phyloP scores from a whole-genome alignment of 2,329 filamentous ascomycete genomes.

The Pseudocercospora fijiensis region DNA sequence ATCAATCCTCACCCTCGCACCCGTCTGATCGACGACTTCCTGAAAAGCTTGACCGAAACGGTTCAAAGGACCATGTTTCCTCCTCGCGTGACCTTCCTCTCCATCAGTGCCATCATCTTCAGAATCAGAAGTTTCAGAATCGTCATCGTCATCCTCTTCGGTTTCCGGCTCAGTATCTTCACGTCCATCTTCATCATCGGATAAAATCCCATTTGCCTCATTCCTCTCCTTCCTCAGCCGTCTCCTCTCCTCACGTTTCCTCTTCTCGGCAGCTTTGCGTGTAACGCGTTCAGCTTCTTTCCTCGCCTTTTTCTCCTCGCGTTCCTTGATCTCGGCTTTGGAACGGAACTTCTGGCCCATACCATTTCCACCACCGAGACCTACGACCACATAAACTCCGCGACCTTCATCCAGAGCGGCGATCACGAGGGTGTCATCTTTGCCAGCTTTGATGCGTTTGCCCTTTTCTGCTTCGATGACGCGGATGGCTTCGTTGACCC shows the following conservation, averaged over 20 bases:
- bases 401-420: constrained; percentile 84
- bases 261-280: constrained; percentile 56
- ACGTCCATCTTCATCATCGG: constrained; percentile 49
- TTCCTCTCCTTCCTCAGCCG: constrained; percentile 60
- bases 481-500: constrained; percentile 87
- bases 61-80: constrained; percentile 74
- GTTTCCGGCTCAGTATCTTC: constrained; percentile 51
- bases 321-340: constrained; percentile 49
- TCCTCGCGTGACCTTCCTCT: constrained; percentile 55
- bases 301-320: constrained; percentile 62
- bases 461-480: constrained; percentile 85
- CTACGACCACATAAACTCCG: constrained; percentile 88
- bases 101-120: constrained; percentile 44
- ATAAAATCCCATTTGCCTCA: constrained; percentile 54
- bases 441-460: constrained; percentile 52
- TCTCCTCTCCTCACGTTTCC: constrained; percentile 57
- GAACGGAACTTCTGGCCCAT: constrained; percentile 57
- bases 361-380: constrained; percentile 81
- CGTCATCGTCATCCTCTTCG: constrained; percentile 35
- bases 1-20: constrained; percentile 84
- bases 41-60: constrained; percentile 94
- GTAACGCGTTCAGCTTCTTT: constrained; percentile 53
- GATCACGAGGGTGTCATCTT: constrained; percentile 78
- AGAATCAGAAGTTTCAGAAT: constrained; percentile 24
- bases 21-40: constrained; percentile 89